Conservation (phyloP, 768 basidiomycete genomes). For the Termitomyces sp. region DNA sequence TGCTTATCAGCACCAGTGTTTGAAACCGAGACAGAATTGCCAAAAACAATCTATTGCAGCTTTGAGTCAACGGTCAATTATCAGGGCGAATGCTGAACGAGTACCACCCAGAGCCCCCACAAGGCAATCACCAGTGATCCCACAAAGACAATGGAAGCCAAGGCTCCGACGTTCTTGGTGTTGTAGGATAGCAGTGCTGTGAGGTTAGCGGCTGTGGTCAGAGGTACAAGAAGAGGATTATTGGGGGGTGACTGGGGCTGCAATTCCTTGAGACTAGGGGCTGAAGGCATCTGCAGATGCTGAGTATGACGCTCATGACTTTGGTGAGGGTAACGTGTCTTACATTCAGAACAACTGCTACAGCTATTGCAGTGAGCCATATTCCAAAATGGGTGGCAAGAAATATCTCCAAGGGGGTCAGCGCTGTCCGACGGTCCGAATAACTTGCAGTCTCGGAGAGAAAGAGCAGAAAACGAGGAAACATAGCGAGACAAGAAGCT, state of each 20-base stretch:
- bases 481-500: constrained; percentile 34
- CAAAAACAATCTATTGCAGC: constrained; percentile 49
- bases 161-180: constrained; percentile 46
- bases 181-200: constrained; percentile 67
- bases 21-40: constrained; percentile 50
- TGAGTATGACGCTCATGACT: constrained; percentile 1
- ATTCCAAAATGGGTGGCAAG: constrained; percentile 65
- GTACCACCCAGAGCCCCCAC: constrained; percentile 70
- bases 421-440: constrained; percentile 27
- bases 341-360: constrained; percentile 58
- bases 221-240: constrained; percentile 62
- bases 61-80: background rate
- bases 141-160: constrained; percentile 46
- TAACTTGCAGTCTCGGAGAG: constrained; percentile 40
- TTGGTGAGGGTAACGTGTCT: constrained; percentile 7
- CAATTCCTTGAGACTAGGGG: constrained; percentile 29
- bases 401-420: constrained; percentile 67
- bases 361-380: constrained; percentile 46
- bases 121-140: constrained; percentile 48
- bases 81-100: constrained; percentile 19
- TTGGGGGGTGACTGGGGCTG: constrained; percentile 18
- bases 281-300: constrained; percentile 36
- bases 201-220: constrained; percentile 46
- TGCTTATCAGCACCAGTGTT: constrained; percentile 80
- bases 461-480: constrained; percentile 65